Evolutionary conservation across 768 basidiomycete species (phyloP).

Genomic region (Russula virescens): DNA sequence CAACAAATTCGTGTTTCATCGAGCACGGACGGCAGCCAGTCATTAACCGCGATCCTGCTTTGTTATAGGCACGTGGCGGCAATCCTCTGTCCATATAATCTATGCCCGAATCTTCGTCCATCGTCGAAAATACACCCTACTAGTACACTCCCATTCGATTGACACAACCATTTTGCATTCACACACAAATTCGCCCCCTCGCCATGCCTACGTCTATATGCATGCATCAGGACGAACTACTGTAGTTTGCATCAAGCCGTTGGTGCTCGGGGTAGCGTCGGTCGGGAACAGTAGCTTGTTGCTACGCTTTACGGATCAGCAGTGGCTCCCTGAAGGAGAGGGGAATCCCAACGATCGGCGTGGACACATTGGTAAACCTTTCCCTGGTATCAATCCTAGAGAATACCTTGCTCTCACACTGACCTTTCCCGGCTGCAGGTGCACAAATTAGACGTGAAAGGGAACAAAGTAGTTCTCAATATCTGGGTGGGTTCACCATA

Average conservation of each 20-base stretch:
- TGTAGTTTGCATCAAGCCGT: constrained; percentile 72
- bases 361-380: constrained; percentile 65
- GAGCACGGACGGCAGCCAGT: background rate
- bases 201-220: background rate
- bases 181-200: no score
- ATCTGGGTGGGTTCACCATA: constrained; percentile 71
- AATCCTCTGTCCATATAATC: constrained; percentile 2
- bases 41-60: background rate
- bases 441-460: constrained; percentile 79
- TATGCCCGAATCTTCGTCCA: background rate
- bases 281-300: constrained; percentile 93
- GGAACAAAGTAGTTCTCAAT: constrained; percentile 82
- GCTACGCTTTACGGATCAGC: constrained; percentile 89
- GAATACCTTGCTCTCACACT: background rate
- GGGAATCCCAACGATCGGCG: constrained; percentile 79
- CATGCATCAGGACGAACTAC: constrained; percentile 31
- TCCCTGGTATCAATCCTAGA: background rate
- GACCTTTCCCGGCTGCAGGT: constrained; percentile 43
- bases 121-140: background rate
- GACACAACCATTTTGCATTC: background rate
- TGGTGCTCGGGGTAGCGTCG: constrained; percentile 77
- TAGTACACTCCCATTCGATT: background rate
- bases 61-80: background rate
- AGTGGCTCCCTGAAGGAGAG: constrained; percentile 88
- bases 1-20: constrained; percentile 4